Conservation (phyloP, 1,139 yeast genomes). For the Diutina sp. region DNA sequence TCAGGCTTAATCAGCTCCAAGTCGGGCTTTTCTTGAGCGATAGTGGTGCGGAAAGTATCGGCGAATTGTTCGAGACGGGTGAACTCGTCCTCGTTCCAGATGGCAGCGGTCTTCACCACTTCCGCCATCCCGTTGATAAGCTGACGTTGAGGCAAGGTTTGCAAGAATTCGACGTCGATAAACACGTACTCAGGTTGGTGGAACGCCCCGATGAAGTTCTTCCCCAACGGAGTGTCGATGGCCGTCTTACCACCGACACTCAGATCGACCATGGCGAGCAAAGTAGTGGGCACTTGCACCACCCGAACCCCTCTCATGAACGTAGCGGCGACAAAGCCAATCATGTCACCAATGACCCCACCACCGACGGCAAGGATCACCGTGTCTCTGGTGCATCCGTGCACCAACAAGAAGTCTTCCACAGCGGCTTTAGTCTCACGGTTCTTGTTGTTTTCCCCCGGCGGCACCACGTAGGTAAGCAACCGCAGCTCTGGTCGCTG, state of each 20-base stretch:
- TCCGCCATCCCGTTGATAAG: slow-evolving; percentile 98
- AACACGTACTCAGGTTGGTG: slow-evolving; percentile 91
- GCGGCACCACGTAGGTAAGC: slow-evolving; percentile 64
- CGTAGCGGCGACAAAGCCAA: slow-evolving; percentile 96
- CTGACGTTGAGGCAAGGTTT: slow-evolving; percentile 84
- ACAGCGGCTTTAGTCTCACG: slow-evolving; percentile 85
- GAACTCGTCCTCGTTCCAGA: slow-evolving; percentile 89
- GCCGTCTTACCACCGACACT: slow-evolving; percentile 99
- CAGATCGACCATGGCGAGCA: slow-evolving; percentile 95
- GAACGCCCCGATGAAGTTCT: slow-evolving; percentile 93
- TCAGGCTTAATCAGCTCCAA: slow-evolving; percentile 59
- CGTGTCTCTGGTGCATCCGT: slow-evolving; percentile 95
- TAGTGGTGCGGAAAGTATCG: slow-evolving; percentile 48
- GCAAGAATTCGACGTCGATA: slow-evolving; percentile 79
- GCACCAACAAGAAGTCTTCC: slow-evolving; percentile 75
- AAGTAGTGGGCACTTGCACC: slow-evolving; percentile 86
- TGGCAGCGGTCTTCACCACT: slow-evolving; percentile 95
- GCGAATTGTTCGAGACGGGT: slow-evolving; percentile 71
- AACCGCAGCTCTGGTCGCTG: slow-evolving; percentile 43
- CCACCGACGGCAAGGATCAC: slow-evolving; percentile 95
- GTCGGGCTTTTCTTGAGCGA: slow-evolving; percentile 33
- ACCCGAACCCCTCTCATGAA: slow-evolving; percentile 97
- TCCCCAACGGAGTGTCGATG: slow-evolving; percentile 94
- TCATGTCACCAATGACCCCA: slow-evolving; percentile 98
- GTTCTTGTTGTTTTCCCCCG: slow-evolving; percentile 88